Evolutionary conservation across 805 yeast species (phyloP), one percentile per base, ranked within the genome.

Genomic region (Sungouiozyma ichnusensis): DNA sequence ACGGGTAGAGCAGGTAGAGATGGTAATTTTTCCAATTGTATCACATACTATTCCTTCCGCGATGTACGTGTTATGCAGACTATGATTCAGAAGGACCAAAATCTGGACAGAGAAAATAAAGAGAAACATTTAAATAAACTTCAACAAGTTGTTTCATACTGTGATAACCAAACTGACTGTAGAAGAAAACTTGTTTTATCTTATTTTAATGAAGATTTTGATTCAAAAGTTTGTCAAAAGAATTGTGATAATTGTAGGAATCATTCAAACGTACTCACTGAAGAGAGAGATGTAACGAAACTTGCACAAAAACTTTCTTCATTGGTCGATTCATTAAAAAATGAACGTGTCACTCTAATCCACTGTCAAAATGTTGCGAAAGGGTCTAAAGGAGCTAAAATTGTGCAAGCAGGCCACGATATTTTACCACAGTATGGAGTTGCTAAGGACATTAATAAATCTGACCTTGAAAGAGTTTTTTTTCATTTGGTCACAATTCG

Each of bases 1-100:
- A 90, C 98, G 1, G 99, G 99, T 14, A 78, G 99, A 64, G 98
- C 97, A 2, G 98, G 98, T 6, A 76, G 99, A 65, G 99, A 92
- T 66, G 98, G 98, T 0, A 65, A 73, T 4, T 74, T 68, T 35
- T 81, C 95, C 1, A 81, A 79, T 42, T 92, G 98, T 64, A 73
- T 85, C 6, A 73, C 92, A 73, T 90, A 76, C 52, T 92, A 83
- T 60, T 73, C 79, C 11, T 82, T 81, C 63, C 73, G 76, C 46
- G 98, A 92, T 64, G 94, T 90, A 0, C 67, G 86, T 43, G 66
- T 77, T 24, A 65, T 92, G 40, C 87, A 83, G 59, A 69, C 78
- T 14, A 73, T 86, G 77, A 87, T 92, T 37, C 79, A 78, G 41
- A 71, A 79, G 44, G 97, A 88, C 56, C 71, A 69, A 40, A 86